Base-by-base conservation (phyloP, 2,329 filamentous ascomycete species). In the Neurospora crassa region DNA sequence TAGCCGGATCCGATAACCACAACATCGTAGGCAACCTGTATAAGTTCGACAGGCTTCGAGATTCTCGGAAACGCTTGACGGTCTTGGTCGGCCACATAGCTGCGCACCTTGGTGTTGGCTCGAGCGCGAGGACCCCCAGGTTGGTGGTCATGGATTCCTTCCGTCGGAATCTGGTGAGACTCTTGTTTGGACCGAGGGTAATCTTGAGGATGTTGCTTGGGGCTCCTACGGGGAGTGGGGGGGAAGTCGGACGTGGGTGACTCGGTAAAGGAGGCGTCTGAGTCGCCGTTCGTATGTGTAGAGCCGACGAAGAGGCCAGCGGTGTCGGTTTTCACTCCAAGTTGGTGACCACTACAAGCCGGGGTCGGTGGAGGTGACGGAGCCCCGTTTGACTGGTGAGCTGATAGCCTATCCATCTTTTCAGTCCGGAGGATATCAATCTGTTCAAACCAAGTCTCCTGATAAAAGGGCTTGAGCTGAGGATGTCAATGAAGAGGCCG, bases 1-100 rank as follows among this genome's bases (percentile, higher is more conserved):
- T 92, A 92, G 1, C 90, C 90, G 11, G 89, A 91, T 1, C 90
- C 90, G 71, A 92, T 87, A 40, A 92, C 88, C 12, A 92, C 84
- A 47, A 86, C 86, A 79, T 92, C 90, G 74, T 92, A 92, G 7
- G 81, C 80, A 70, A 81, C 80, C 37, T 85, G 83, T 77, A 91
- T 84, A 37, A 89, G 79, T 76, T 89, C 85, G 14, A 90, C 83
- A 0, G 86, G 84, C 72, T 83, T 85, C 29, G 86, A 87, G 72
- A 90, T 85, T 1, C 87, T 83, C 1, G 87, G 87, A 72, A 84
- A 88, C 24, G 74, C 24, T 45, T 78, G 43, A 68, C 71, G 18
- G 67, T 70, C 11, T 8, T 76, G 53, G 69, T 79, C 72, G 16
- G 79, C 79, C 14, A 75, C 75, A 71, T 79, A 79, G 29, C 74